These are phyloP conservation scores for Talaromyces rugulosus DNA, from an alignment of 2,329 filamentous ascomycete genomes.

Conservation along the genomic window DNA sequence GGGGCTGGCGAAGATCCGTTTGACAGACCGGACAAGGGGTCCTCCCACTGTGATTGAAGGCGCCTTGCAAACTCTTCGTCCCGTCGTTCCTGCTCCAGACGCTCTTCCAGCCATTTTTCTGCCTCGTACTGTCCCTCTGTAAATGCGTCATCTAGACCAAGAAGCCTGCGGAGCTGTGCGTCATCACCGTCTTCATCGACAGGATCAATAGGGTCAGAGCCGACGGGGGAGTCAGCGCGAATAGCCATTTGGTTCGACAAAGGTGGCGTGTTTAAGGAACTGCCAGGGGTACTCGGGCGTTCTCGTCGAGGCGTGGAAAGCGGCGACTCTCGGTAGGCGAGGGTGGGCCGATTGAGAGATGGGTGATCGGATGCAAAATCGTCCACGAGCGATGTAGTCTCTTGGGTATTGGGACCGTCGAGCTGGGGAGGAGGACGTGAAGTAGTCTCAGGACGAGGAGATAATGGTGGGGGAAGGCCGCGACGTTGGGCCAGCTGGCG, in stretches of 20 bases:
- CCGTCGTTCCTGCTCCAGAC: slow-evolving; percentile 29
- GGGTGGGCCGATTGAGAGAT: neutral
- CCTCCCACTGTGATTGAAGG: slow-evolving; percentile 28
- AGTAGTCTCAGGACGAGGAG: neutral
- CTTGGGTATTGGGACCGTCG: slow-evolving; percentile 13
- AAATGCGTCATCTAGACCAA: slow-evolving; percentile 26
- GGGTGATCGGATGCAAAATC: neutral
- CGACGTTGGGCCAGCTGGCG: slow-evolving; percentile 21
- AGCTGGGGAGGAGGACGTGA: slow-evolving; percentile 10
- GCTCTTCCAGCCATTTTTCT: slow-evolving; percentile 26
- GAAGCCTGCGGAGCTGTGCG: slow-evolving; percentile 10
- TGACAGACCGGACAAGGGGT: neutral
- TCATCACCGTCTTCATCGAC: neutral
- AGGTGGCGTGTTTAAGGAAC: neutral
- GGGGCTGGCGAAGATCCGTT: neutral
- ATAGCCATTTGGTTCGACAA: neutral
- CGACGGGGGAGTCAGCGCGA: neutral
- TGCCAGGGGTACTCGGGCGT: neutral
- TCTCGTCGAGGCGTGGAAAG: neutral
- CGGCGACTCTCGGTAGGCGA: neutral
- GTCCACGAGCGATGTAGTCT: neutral
- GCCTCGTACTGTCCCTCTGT: slow-evolving; percentile 25
- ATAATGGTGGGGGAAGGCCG: slow-evolving; percentile 10
- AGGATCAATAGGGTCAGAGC: neutral
- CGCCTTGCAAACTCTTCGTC: slow-evolving; percentile 37